phyloP scores from a whole-genome alignment of 129 eudicot genomes.

The Solidago caesia region DNA sequence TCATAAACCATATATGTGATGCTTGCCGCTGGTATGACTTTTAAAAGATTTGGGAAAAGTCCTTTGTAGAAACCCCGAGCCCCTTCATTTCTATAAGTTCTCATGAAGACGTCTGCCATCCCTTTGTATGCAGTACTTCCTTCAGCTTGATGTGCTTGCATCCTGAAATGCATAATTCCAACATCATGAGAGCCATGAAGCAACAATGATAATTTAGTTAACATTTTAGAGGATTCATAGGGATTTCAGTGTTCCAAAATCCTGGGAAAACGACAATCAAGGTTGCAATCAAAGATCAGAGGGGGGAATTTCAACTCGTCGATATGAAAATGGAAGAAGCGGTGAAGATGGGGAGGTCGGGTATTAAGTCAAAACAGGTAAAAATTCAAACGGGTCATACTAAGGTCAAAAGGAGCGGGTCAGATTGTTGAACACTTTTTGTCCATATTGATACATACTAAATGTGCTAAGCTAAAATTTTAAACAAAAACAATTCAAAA shows the following conservation, averaged over 20 bases:
- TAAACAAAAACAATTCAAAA: neutral
- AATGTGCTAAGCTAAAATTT: neutral
- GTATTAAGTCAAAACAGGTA: neutral
- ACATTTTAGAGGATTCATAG: constrained; percentile 6
- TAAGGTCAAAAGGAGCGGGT: neutral
- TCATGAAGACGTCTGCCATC: constrained; percentile 79
- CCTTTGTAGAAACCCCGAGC: constrained; percentile 91
- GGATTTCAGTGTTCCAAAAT: neutral
- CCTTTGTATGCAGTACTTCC: constrained; percentile 48
- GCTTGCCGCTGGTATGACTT: constrained; percentile 97
- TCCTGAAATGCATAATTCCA: constrained; percentile 47
- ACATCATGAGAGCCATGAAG: neutral
- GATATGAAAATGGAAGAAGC: neutral
- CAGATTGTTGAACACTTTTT: neutral
- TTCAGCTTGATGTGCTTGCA: constrained; percentile 72
- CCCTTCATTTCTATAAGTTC: constrained; percentile 73
- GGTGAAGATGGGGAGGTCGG: neutral
- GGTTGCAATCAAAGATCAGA: neutral
- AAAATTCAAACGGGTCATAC: neutral
- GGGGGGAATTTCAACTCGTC: neutral
- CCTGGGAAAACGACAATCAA: neutral
- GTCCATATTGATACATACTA: neutral
- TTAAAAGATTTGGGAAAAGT: constrained; percentile 88
- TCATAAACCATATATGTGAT: constrained; percentile 91
- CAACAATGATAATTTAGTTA: neutral